Evolutionary conservation across 345 rosid genomes (phyloP), one percentile per base, ranked within the genome.

Genomic region (Gossypium arboreum): DNA sequence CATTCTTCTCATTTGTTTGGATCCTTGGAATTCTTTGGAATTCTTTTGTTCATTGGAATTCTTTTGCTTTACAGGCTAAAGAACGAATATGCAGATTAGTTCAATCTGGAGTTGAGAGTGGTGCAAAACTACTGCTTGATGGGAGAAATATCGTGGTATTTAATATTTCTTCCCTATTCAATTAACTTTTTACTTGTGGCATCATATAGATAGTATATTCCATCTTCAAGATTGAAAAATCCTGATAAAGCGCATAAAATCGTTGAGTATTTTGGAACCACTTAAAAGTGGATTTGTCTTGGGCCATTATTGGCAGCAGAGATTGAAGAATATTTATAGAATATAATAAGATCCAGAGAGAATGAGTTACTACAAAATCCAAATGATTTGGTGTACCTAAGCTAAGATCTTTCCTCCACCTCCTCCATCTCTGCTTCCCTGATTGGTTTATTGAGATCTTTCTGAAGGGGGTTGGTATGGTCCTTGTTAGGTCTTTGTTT

Each of bases 101-200:
- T 81, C 96, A 94, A 76, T 88, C 87, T 80, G 98, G 96, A 74
- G 91, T 90, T 52, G 91, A 85, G 20, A 87, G 83, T 67, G 98
- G 98, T 70, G 98, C 98, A 73, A 90, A 75, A 75, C 83, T 91
- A 77, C 82, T 94, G 61, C 95, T 94, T 79, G 97, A 94, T 67
- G 98, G 98, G 78, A 90, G 97, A 86, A 76, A 86, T 71, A 89
- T 90, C 76, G 84, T 81, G 97, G 98, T 92, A 90, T 16, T 43
- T 77, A 52, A 56, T 63, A 12, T 27, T 64, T 34, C 52, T 18
- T 13, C 41, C 11, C 47, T 13, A 44, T 54, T 72, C 74, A 22
- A 20, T 59, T 64, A 13, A 50, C 41, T 69, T 27, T 69, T 51
- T 18, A 34, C n/a, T 69, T 67, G 20, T 75, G 18, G 20, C 43